phyloP scores from a whole-genome alignment of 805 yeast genomes.

The Blastobotrys mokoenaii region DNA sequence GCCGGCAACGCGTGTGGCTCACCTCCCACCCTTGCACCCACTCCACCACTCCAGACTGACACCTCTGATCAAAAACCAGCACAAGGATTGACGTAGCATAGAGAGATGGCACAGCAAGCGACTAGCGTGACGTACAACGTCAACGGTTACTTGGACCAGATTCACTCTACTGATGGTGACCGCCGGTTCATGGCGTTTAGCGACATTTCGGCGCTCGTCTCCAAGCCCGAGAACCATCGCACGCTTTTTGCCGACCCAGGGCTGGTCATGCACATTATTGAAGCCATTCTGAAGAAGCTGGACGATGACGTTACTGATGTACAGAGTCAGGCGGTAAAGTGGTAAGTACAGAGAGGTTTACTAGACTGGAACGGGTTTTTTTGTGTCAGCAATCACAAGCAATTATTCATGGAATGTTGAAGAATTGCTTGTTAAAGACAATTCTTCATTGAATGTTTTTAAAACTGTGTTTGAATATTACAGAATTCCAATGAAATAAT shows the following conservation, averaged over 20 bases:
- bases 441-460: too few relatives aligned
- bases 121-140: neutral
- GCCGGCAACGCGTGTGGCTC: too few relatives aligned
- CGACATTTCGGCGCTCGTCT: slow-evolving; percentile 45
- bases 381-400: neutral
- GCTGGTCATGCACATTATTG: slow-evolving; percentile 27
- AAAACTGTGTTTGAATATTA: too few relatives aligned
- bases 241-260: slow-evolving; percentile 24
- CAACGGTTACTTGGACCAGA: slow-evolving; percentile 9
- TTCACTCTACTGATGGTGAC: slow-evolving; percentile 51
- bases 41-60: too few relatives aligned
- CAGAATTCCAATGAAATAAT: too few relatives aligned
- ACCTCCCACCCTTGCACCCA: too few relatives aligned
- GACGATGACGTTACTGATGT: slow-evolving; percentile 64
- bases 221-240: slow-evolving; percentile 18
- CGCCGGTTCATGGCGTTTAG: slow-evolving; percentile 77
- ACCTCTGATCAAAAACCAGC: too few relatives aligned
- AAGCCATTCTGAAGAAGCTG: slow-evolving; percentile 37
- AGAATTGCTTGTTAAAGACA: too few relatives aligned
- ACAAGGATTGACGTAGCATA: too few relatives aligned
- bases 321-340: slow-evolving; percentile 62
- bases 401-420: too few relatives aligned
- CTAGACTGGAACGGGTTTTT: neutral
- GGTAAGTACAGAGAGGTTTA: slow-evolving; percentile 10
- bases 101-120: neutral